Evolutionary conservation across 352 stramenopile genomes (phyloP), one percentile per base, ranked within the genome.

Genomic region (Globisporangium nodosum): DNA sequence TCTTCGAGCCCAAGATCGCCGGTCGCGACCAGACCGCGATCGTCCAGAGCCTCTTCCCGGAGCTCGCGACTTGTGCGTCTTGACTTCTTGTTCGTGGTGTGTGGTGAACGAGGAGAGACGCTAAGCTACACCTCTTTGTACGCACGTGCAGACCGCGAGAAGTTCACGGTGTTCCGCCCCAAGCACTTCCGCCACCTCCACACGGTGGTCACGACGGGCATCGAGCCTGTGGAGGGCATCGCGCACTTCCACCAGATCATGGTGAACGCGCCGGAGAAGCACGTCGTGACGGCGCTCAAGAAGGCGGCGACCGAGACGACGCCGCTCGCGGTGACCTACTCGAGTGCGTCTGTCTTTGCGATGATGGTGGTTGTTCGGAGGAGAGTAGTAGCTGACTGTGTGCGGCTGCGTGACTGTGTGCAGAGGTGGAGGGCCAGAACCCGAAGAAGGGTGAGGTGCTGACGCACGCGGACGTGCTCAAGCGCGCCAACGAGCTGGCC

Each of bases 1-100:
- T 96, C 27, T 96, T 93, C 64, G 87, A 93, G 64, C 85, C 83
- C 16, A 94, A 92, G 77, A 79, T 90, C 58, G 69, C 62, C 21
- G 76, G 78, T 24, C 79, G 79, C 56, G 79, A 96, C 71, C 79
- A 91, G 68, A 86, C 81, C 40, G 54, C 71, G 48, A 71, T 96
- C 63, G 76, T 93, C 54, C 70, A 88, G 54, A 45, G 63, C 13
- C 68, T 96, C 9, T 87, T 94, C 63, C 82, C 82, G 7, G 79
- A 93, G 64, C 76, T 94, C 24, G 77, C 65, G 35, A 88, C 80
- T 2, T 92, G 82, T 94, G 60, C 60, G 61, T 63, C 3, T 43
- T 21, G 45, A n/a, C 30, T 58, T 15, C 30, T 65, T 9, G 31
- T 24, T 31, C 18, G 27, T 50, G 15, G 5, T 56, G 27, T 20